Conservation (phyloP, 495 filamentous ascomycete species). For the Talaromyces stipitatus region DNA sequence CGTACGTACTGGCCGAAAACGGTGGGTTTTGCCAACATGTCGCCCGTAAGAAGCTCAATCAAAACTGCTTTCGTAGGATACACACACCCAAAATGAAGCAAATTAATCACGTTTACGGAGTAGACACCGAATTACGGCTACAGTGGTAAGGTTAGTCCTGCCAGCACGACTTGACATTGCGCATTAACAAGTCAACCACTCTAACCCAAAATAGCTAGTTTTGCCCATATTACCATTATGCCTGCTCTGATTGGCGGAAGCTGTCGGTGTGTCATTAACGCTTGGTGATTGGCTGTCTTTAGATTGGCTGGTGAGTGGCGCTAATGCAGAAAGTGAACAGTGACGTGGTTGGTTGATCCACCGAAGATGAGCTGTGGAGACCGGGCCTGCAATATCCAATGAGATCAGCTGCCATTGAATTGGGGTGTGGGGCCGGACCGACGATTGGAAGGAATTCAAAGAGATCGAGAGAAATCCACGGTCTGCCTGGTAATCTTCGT, state of each 20-base stretch:
- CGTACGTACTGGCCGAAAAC: neutral
- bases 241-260: neutral
- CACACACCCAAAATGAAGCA: neutral
- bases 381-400: neutral
- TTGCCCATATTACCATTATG: neutral
- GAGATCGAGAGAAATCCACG: neutral
- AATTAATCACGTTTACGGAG: neutral
- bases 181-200: neutral
- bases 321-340: neutral
- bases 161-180: neutral
- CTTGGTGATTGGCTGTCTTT: neutral
- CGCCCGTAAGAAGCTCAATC: neutral
- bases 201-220: neutral
- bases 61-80: no score
- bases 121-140: no score
- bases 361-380: neutral
- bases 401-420: neutral
- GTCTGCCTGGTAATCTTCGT: neutral
- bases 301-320: neutral
- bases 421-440: neutral
- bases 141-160: neutral
- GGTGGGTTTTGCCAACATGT: neutral
- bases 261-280: neutral
- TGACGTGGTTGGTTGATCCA: constrained; percentile 2
- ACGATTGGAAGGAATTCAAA: neutral